Percentiles rank a stretch among this genome's conserved stretches.
These are phyloP conservation scores for Backusella circina DNA, from an alignment of 192 early-diverging fungal genomes.

Conservation along the genomic window DNA sequence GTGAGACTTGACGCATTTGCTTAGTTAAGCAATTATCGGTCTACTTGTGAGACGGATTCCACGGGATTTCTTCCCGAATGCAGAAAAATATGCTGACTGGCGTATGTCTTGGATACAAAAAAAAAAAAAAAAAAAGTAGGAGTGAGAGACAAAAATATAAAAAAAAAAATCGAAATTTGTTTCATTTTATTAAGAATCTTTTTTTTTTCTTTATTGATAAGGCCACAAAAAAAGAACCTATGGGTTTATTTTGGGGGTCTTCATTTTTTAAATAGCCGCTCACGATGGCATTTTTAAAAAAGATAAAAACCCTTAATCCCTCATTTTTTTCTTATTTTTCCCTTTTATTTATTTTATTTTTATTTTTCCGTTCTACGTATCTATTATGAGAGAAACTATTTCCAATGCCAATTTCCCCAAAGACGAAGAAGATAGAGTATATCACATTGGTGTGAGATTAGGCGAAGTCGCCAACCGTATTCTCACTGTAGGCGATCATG, in stretches of 20 bases:
- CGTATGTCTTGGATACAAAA: background rate
- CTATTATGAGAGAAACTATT: constrained; percentile 33
- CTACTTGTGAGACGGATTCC: background rate
- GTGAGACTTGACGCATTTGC: background rate
- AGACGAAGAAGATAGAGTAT: constrained; percentile 71
- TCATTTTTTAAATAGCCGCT: background rate
- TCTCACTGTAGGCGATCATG: constrained; percentile 83
- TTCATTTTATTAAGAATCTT: background rate
- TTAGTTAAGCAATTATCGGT: background rate
- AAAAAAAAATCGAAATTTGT: background rate
- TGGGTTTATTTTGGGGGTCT: background rate
- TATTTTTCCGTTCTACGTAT: background rate
- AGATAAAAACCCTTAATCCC: background rate
- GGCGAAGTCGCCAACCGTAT: constrained; percentile 89
- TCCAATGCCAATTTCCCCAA: constrained; percentile 79
- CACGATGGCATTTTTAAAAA: background rate
- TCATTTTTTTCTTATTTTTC: background rate
- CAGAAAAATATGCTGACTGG: background rate
- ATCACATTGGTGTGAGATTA: constrained; percentile 74
- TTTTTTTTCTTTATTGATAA: background rate
- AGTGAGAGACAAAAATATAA: background rate
- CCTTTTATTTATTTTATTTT: constrained; percentile 10
- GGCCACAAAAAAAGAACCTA: background rate
- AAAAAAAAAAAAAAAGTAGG: too few species aligned
- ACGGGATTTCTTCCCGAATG: background rate